Base-by-base conservation (phyloP, 768 basidiomycete species). In the Zangia roseola region DNA sequence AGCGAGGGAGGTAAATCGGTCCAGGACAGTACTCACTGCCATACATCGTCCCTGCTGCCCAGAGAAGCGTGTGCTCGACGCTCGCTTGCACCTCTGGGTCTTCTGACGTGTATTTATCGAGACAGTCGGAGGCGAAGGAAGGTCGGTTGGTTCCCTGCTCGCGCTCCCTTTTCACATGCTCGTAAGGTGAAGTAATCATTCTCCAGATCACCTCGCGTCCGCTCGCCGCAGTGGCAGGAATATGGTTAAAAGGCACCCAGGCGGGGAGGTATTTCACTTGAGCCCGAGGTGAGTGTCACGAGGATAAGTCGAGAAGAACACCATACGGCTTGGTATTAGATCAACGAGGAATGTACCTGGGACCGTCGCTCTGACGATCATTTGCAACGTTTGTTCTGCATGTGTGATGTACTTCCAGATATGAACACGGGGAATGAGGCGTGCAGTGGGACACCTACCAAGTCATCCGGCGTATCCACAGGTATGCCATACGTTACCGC, bases 291-390 rank as follows among this genome's bases (percentile, higher is more conserved):
- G 10, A 41, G 24, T 17, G 14, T 42, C 9, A 14, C 13, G 5
- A 7, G 2, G 34, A 42, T 36, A 30, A 19, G 19, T 6, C 4
- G 6, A 38, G 17, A 24, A 49, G 6, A 28, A 33, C 37, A 14
- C 43, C 63, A 42, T 43, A 65, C 66, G 44, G 13, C 34, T 21
- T 9, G 69, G 68, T 17, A 69, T 24, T 16, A 68, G 30, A 45
- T 70, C 69, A n/a, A 51, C 54, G 3, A 69, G 44, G 28, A 52
- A 70, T 8, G 68, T 58, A 24, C 69, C 69, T 3, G 66, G 68
- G 4, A 59, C 45, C 3, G 54, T 61, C 3, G 57, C 60, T 28
- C 49, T 49, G 16, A 45, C 53, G 21, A 69, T 41, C 34, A 66
- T 50, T 7, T 52, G 37, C 60, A 69, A 58, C 0, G 60, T 57